phyloP scores from a whole-genome alignment of 148 eudicot genomes.

The Vaccinium macrocarpon region DNA sequence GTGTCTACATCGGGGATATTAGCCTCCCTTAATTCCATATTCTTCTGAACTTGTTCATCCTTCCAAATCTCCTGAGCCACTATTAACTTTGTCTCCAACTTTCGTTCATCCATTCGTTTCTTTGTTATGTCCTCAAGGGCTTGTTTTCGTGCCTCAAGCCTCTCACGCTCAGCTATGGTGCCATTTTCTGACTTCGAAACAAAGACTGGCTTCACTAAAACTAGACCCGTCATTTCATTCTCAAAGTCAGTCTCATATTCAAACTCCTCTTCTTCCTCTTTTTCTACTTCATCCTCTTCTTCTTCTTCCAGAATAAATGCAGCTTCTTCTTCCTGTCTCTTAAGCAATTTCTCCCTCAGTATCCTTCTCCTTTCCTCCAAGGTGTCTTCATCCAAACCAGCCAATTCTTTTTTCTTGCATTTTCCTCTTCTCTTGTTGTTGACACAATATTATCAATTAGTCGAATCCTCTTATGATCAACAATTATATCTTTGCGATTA shows the following conservation, averaged over 20 bases:
- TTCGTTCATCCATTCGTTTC: slow-evolving; percentile 6
- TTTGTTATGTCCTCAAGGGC: slow-evolving; percentile 12
- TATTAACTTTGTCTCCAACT: slow-evolving; percentile 8
- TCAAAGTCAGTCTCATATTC: slow-evolving; percentile 12
- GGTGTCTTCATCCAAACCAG: slow-evolving; percentile 6
- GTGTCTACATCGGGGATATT: slow-evolving; percentile 70
- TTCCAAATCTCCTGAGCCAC: slow-evolving; percentile 9
- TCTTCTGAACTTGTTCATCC: slow-evolving; percentile 18
- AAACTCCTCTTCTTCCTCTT: background rate
- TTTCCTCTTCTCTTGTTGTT: slow-evolving; percentile 12
- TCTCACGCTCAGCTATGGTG: slow-evolving; percentile 19
- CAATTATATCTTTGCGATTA: slow-evolving; percentile 7
- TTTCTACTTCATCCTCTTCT: slow-evolving; percentile 5
- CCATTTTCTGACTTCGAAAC: slow-evolving; percentile 12
- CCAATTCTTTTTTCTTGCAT: slow-evolving; percentile 4
- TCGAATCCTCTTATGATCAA: slow-evolving; percentile 13
- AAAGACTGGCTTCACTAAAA: slow-evolving; percentile 12
- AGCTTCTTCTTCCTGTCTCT: slow-evolving; percentile 17
- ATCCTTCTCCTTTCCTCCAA: slow-evolving; percentile 17
- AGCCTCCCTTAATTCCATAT: slow-evolving; percentile 37
- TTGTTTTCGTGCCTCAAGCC: slow-evolving; percentile 9
- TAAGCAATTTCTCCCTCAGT: slow-evolving; percentile 14
- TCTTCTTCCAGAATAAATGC: slow-evolving; percentile 13
- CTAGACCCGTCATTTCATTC: slow-evolving; percentile 1
- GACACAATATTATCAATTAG: slow-evolving; percentile 7